phyloP scores from a whole-genome alignment of 2,329 filamentous ascomycete genomes.

The Verticillium dahliae region DNA sequence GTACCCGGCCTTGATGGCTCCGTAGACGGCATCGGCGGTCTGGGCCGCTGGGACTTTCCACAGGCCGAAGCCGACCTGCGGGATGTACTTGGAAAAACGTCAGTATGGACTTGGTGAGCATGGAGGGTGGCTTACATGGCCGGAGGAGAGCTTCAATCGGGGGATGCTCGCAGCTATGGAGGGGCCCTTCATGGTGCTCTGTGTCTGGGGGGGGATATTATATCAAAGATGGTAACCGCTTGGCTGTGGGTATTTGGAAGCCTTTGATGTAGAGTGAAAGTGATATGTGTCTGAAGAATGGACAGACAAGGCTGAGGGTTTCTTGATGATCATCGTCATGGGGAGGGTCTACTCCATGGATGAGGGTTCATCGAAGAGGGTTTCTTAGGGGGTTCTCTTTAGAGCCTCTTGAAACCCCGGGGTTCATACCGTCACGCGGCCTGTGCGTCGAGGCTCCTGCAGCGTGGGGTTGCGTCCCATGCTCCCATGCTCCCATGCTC shows the following conservation, averaged over 20 bases:
- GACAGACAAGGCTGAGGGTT: too few species aligned
- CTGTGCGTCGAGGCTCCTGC: background rate
- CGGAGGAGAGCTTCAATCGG: slow-evolving; percentile 26
- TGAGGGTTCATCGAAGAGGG: too few species aligned
- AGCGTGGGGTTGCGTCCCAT: background rate
- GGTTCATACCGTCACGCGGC: background rate
- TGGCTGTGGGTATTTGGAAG: background rate
- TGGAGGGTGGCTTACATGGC: slow-evolving; percentile 20
- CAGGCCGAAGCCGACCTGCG: slow-evolving; percentile 32
- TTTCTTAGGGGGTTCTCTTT: background rate
- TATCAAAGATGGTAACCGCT: too few species aligned
- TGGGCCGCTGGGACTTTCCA: slow-evolving; percentile 30
- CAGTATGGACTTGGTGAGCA: slow-evolving; percentile 5
- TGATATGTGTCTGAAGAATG: too few species aligned
- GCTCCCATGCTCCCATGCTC: background rate
- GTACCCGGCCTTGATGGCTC: slow-evolving; percentile 46
- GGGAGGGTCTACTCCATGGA: too few species aligned
- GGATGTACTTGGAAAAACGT: slow-evolving; percentile 23
- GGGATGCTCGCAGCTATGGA: slow-evolving; percentile 9
- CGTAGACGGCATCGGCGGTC: slow-evolving; percentile 51
- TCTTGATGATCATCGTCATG: too few species aligned
- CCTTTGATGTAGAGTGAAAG: too few species aligned
- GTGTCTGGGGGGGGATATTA: too few species aligned
- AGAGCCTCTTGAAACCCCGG: background rate
- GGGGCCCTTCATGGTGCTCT: background rate